A percentile compares a stretch with the other conserved stretches of the same genome.
These are phyloP conservation scores for Ogataea pignaliae DNA, from an alignment of 805 yeast species.

Conservation along the genomic window DNA sequence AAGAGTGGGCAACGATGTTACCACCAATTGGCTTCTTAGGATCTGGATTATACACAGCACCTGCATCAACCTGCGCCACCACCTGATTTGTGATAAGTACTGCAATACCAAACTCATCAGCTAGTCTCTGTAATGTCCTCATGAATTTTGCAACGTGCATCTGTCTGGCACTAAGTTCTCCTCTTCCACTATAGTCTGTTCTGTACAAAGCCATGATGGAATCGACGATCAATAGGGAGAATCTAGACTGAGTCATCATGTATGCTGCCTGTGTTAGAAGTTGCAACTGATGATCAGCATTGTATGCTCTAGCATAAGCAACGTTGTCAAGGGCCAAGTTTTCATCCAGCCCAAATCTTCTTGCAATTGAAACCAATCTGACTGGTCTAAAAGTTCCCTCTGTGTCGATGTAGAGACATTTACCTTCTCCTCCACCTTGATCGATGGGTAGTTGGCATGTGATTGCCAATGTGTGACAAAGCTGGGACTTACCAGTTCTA, in stretches of 20 bases:
- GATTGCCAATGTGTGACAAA: constrained; percentile 94
- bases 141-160: constrained; percentile 89
- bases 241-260: constrained; percentile 94
- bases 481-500: constrained; percentile 95
- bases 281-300: constrained; percentile 92
- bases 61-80: constrained; percentile 96
- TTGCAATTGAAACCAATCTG: constrained; percentile 83
- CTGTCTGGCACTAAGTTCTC: constrained; percentile 92
- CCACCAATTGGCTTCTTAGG: constrained; percentile 99
- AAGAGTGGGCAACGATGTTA: constrained; percentile 93
- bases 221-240: constrained; percentile 88
- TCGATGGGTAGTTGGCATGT: constrained; percentile 95
- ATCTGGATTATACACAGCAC: constrained; percentile 83
- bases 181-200: constrained; percentile 93
- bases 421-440: constrained; percentile 98
- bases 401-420: constrained; percentile 92
- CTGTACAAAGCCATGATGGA: constrained; percentile 95
- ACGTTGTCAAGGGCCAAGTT: constrained; percentile 95
- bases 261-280: constrained; percentile 85
- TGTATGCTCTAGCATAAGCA: constrained; percentile 95
- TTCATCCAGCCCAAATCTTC: constrained; percentile 85
- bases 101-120: constrained; percentile 97
- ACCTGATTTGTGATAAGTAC: constrained; percentile 95
- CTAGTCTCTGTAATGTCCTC: constrained; percentile 86
- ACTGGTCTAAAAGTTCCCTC: constrained; percentile 97